Percentiles rank a stretch among this genome's conserved stretches.
Evolutionary conservation across 257 asterid species (phyloP).

Genomic region (Craterostigma plantagineum): DNA sequence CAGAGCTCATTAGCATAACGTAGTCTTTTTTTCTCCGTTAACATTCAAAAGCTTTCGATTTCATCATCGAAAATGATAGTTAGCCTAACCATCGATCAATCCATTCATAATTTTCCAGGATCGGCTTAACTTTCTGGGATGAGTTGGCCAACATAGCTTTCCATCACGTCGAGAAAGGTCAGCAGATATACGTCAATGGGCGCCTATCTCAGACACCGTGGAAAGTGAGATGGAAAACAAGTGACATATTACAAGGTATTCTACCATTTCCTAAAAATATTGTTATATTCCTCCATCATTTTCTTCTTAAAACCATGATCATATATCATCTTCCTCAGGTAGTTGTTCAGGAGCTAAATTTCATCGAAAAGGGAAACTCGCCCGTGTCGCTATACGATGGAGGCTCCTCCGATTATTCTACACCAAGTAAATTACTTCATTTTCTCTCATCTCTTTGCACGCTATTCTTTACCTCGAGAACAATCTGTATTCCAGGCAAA

Average conservation of each 20-base stretch:
- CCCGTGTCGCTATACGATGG: conserved; percentile 41
- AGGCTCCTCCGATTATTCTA: conserved; percentile 24
- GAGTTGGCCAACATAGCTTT: conserved; percentile 63
- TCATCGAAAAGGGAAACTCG: conserved; percentile 38
- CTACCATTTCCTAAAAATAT: conserved; percentile 2
- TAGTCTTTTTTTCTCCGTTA: too few relatives aligned
- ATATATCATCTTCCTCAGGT: conserved; percentile 34
- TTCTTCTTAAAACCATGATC: conserved; percentile 2
- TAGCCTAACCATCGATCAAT: neutral
- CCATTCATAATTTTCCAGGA: conserved; percentile 27
- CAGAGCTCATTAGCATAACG: too few relatives aligned
- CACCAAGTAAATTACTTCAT: conserved; percentile 16
- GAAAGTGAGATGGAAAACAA: conserved; percentile 74
- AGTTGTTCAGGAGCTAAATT: conserved; percentile 74
- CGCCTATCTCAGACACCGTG: conserved; percentile 69
- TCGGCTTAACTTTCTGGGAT: conserved; percentile 76
- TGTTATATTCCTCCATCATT: neutral
- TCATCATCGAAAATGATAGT: too few relatives aligned
- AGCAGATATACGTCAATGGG: conserved; percentile 68
- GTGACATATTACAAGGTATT: conserved; percentile 78
- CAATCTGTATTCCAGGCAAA: conserved; percentile 29
- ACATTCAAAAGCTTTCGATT: too few relatives aligned
- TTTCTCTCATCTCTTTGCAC: neutral
- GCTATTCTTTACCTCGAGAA: neutral
- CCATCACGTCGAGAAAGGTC: conserved; percentile 80